These are phyloP conservation scores for Cladosporium sp. DNA, from an alignment of 2,329 filamentous ascomycete species.

Conservation along the genomic window DNA sequence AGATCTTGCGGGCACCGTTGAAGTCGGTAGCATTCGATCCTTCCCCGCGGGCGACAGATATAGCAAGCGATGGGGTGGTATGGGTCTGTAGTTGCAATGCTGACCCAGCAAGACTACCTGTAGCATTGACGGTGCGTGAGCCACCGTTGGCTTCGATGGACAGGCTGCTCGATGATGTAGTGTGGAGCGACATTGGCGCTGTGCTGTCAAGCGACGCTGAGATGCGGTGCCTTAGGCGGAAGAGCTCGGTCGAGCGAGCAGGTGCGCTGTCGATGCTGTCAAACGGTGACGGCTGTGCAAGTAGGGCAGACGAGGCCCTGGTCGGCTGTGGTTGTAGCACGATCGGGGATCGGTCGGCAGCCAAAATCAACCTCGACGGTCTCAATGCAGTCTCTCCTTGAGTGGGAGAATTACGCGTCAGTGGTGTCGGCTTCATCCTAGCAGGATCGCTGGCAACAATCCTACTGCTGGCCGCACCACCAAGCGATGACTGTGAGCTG, in stretches of 20 bases:
- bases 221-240: slow-evolving; percentile 8
- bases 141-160: slow-evolving; percentile 24
- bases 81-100: neutral
- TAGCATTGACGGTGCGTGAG: slow-evolving; percentile 17
- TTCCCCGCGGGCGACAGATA: neutral
- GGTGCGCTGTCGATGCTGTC: neutral
- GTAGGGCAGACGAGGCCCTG: slow-evolving; percentile 3
- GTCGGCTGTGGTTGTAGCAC: neutral
- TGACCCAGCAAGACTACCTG: neutral
- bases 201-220: neutral
- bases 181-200: neutral
- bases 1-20: slow-evolving; percentile 1
- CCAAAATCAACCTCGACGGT: too few relatives aligned
- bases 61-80: neutral
- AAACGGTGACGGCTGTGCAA: slow-evolving; percentile 4
- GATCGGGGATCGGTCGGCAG: neutral
- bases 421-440: neutral
- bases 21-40: neutral
- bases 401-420: neutral
- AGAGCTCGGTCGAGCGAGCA: slow-evolving; percentile 4
- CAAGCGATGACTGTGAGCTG: neutral
- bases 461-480: neutral
- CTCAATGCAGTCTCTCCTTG: neutral
- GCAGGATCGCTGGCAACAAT: neutral
- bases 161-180: neutral